phyloP scores from a whole-genome alignment of 2,329 filamentous ascomycete genomes.

The Botrytis byssoidea region DNA sequence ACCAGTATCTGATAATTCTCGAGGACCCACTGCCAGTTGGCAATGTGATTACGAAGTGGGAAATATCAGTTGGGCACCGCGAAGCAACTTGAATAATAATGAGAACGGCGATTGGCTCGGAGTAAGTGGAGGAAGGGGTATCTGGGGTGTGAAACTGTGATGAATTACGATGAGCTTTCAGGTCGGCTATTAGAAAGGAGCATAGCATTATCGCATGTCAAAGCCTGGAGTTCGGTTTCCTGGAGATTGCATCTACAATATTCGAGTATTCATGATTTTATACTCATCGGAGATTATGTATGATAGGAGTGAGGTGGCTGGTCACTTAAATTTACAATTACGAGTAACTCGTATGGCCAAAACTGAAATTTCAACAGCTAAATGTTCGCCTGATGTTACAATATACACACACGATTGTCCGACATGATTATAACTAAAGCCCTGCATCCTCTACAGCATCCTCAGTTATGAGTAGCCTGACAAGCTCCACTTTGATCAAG shows the following conservation, averaged over 20 bases:
- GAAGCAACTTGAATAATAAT: conserved; percentile 56
- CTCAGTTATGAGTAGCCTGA: conserved; percentile 53
- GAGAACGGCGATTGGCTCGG: conserved; percentile 82
- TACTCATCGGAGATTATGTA: conserved; percentile 27
- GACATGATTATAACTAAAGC: not conserved
- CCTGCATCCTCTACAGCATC: conserved; percentile 7
- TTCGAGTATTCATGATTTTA: conserved; percentile 27
- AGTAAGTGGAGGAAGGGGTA: conserved; percentile 74
- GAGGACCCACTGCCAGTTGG: conserved; percentile 74
- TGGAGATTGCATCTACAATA: conserved; percentile 29
- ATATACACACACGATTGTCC: not conserved
- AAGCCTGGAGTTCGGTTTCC: conserved; percentile 32
- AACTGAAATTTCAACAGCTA: not conserved
- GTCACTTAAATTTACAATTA: not conserved
- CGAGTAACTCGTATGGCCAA: conserved; percentile 15
- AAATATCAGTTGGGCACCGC: conserved; percentile 82
- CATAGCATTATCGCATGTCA: conserved; percentile 27
- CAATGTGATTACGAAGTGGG: conserved; percentile 83
- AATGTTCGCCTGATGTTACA: not conserved
- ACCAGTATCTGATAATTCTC: conserved; percentile 54
- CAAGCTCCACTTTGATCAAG: conserved; percentile 58
- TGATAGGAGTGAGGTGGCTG: conserved; percentile 21
- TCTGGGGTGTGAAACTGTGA: conserved; percentile 61
- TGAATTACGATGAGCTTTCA: conserved; percentile 23
- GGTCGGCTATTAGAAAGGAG: conserved; percentile 26